These are phyloP conservation scores for Tilletiaria anomala DNA, from an alignment of 1,284 basidiomycete species.

Conservation along the genomic window DNA sequence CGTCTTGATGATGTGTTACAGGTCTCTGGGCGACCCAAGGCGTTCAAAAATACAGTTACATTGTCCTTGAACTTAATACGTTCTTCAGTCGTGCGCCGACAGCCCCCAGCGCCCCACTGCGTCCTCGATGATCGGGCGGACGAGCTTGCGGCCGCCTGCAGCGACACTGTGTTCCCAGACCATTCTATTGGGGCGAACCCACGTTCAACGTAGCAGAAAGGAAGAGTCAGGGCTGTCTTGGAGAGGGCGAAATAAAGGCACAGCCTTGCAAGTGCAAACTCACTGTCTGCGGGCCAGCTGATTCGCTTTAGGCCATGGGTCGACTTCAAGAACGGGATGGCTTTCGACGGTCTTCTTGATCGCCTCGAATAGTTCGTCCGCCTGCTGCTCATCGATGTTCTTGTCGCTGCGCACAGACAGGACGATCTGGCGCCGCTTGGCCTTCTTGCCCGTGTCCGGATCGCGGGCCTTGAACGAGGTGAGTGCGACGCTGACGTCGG, in stretches of 20 bases:
- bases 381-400: constrained; percentile 10
- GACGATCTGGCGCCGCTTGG: constrained; percentile 19
- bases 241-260: neutral
- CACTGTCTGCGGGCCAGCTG: constrained; percentile 5
- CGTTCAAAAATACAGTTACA: too few species aligned
- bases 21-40: too few species aligned
- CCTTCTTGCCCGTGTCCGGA: constrained; percentile 1
- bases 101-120: constrained; percentile 16
- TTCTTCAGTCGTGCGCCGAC: too few species aligned
- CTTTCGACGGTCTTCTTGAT: constrained; percentile 10
- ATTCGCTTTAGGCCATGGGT: neutral
- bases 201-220: neutral
- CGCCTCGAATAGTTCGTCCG: constrained; percentile 15
- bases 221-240: neutral
- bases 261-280: neutral
- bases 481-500: constrained; percentile 18
- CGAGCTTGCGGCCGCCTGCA: constrained; percentile 19
- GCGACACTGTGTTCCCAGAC: constrained; percentile 13
- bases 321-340: constrained; percentile 7
- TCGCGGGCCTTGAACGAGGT: constrained; percentile 16
- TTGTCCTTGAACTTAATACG: neutral
- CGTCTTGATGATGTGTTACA: too few species aligned
- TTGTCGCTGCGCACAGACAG: constrained; percentile 17
- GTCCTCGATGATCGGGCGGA: constrained; percentile 25
- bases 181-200: constrained; percentile 13